These are phyloP conservation scores for Apiospora rasikravindrae DNA, from an alignment of 2,329 filamentous ascomycete species.

Conservation along the genomic window DNA sequence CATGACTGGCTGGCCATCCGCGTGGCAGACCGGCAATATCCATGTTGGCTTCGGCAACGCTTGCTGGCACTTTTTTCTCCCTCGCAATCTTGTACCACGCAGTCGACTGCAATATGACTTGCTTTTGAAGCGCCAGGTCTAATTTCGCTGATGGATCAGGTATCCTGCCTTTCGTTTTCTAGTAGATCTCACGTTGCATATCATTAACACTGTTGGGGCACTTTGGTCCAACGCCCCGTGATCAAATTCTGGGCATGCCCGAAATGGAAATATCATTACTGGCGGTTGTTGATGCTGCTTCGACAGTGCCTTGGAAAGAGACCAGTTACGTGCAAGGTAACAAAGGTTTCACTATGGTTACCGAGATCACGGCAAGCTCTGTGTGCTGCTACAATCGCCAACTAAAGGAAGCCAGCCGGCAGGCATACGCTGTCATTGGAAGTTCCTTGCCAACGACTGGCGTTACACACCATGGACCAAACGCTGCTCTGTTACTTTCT, in stretches of 20 bases:
- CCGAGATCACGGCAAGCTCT: background rate
- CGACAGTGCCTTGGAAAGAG: background rate
- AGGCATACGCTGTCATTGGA: background rate
- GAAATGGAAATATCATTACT: background rate
- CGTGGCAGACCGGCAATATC: conserved; percentile 9
- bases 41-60: background rate
- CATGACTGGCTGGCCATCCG: background rate
- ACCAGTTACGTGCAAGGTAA: background rate
- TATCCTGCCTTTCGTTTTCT: background rate
- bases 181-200: no score
- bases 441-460: background rate
- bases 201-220: background rate
- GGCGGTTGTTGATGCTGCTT: background rate
- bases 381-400: background rate
- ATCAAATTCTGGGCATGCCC: background rate
- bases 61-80: background rate
- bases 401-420: background rate
- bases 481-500: background rate
- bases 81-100: background rate
- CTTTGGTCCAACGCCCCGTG: background rate
- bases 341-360: background rate
- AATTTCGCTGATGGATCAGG: background rate
- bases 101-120: background rate
- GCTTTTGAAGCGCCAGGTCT: background rate
- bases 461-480: background rate